phyloP scores from a whole-genome alignment of 202 grass and related monocot genomes.

The Miscanthus sacchariflorus region DNA sequence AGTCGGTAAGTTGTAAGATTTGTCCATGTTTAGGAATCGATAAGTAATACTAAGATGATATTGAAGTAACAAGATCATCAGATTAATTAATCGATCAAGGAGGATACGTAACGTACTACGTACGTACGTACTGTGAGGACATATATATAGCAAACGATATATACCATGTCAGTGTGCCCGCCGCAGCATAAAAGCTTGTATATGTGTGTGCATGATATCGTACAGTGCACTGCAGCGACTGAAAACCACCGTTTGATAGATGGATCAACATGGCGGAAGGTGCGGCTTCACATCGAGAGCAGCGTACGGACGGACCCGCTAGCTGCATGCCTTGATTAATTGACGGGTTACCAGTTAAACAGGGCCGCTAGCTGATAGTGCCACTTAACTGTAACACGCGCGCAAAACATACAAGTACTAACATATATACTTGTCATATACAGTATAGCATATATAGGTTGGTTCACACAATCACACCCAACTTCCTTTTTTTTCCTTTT shows the following conservation, averaged over 20 bases:
- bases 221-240: conserved; percentile 16
- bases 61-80: too few species aligned
- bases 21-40: too few species aligned
- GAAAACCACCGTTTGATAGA: conserved; percentile 7
- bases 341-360: conserved; percentile 41
- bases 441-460: neutral
- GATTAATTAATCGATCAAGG: too few species aligned
- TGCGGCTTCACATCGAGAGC: conserved; percentile 29
- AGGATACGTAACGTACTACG: too few species aligned
- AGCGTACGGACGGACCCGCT: neutral
- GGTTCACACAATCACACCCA: neutral
- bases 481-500: neutral
- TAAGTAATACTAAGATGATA: too few species aligned
- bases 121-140: too few species aligned
- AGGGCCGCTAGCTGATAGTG: neutral
- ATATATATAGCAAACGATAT: too few species aligned
- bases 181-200: neutral
- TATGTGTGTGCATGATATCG: neutral
- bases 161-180: too few species aligned
- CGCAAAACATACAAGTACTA: neutral
- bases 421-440: neutral
- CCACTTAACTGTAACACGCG: conserved; percentile 16
- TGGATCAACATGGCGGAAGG: conserved; percentile 21
- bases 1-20: too few species aligned
- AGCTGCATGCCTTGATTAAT: conserved; percentile 31